These are phyloP conservation scores for Leccinum truebloodii DNA, from an alignment of 768 basidiomycete species.

Conservation along the genomic window DNA sequence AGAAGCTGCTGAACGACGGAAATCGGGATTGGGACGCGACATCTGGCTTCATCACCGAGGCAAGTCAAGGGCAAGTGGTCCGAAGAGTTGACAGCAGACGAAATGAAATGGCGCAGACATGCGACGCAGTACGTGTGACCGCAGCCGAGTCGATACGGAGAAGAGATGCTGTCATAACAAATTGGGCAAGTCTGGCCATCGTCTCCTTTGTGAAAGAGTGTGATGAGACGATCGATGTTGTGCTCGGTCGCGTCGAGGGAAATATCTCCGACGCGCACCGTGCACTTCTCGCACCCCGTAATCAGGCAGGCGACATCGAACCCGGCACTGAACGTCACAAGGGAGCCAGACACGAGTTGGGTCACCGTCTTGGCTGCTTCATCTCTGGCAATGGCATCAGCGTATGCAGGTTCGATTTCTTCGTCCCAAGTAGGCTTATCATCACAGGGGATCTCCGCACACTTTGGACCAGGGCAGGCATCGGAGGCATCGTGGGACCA, in stretches of 20 bases:
- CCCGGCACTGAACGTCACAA: slow-evolving; percentile 53
- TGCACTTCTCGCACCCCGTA: slow-evolving; percentile 54
- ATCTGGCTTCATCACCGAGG: slow-evolving; percentile 63
- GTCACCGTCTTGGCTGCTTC: slow-evolving; percentile 46
- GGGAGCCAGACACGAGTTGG: slow-evolving; percentile 45
- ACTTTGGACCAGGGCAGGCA: slow-evolving; percentile 25
- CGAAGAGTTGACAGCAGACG: slow-evolving; percentile 49
- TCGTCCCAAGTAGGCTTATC: background rate
- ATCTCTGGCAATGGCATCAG: slow-evolving; percentile 20
- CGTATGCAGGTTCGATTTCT: slow-evolving; percentile 3
- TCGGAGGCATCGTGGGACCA: slow-evolving; percentile 12
- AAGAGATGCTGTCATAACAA: slow-evolving; percentile 46
- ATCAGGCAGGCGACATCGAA: slow-evolving; percentile 45
- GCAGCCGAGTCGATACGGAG: slow-evolving; percentile 54
- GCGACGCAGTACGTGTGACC: slow-evolving; percentile 66
- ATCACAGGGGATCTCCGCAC: slow-evolving; percentile 20
- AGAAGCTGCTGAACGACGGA: slow-evolving; percentile 51
- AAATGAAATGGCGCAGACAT: slow-evolving; percentile 60
- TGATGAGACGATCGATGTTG: slow-evolving; percentile 47
- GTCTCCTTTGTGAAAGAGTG: slow-evolving; percentile 37
- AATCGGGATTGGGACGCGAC: slow-evolving; percentile 55
- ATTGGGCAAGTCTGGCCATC: slow-evolving; percentile 46
- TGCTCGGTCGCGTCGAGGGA: slow-evolving; percentile 39
- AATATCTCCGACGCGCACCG: slow-evolving; percentile 47
- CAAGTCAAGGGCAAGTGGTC: slow-evolving; percentile 68